Percentiles rank a stretch among this genome's conserved stretches.
Conservation (phyloP, 306 rosid species). For the Dalbergia cultrata region DNA sequence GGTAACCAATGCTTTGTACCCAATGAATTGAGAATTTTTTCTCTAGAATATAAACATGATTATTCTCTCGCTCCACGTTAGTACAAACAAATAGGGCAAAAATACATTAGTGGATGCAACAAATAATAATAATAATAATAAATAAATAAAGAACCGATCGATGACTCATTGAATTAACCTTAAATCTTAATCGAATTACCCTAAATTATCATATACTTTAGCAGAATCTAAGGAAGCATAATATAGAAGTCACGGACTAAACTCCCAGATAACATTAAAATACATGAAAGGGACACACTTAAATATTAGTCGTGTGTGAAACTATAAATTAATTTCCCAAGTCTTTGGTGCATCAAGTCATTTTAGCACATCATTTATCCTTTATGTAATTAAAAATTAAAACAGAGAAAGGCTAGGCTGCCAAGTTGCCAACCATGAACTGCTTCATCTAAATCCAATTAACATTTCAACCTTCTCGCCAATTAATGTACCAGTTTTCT, state of each 20-base stretch:
- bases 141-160: background rate
- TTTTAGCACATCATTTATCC: background rate
- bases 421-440: constrained; percentile 53
- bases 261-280: background rate
- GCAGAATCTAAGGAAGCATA: constrained; percentile 36
- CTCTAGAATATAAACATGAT: constrained; percentile 9
- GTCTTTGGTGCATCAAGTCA: constrained; percentile 16
- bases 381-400: background rate
- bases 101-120: background rate
- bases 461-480: constrained; percentile 39
- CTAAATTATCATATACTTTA: constrained; percentile 16
- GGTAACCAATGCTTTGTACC: constrained; percentile 24
- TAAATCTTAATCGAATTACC: constrained; percentile 4
- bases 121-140: background rate
- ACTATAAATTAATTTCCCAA: background rate
- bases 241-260: background rate
- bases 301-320: constrained; percentile 4
- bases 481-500: constrained; percentile 33
- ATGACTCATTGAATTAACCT: background rate
- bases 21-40: background rate
- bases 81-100: background rate
- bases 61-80: constrained; percentile 4
- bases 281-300: background rate
- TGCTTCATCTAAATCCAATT: constrained; percentile 41
- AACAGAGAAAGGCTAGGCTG: constrained; percentile 39